Evolutionary conservation across 2,329 filamentous ascomycete genomes (phyloP), one percentile per base, ranked within the genome.

Genomic region (Scorias spongiosa): DNA sequence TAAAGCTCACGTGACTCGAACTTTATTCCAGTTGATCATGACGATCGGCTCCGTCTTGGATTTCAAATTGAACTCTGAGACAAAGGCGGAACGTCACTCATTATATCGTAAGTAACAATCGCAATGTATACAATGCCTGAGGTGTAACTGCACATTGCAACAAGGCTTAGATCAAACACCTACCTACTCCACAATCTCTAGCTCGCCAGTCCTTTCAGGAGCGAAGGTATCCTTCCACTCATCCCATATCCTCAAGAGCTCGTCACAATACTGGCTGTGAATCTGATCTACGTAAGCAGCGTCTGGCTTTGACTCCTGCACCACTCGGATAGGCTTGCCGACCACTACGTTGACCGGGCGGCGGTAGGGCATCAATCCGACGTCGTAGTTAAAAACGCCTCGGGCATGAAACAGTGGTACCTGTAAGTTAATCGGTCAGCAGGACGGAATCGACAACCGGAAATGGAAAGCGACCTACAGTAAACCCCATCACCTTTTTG

Each of bases 351-450:
- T 91, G 46, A 98, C 69, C 10, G 86, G 81, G 42, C 80, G 72
- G 10, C 91, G 78, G 62, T 95, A 96, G 0, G 91, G 91, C 84
- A 96, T 87, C 55, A 96, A 68, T 3, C 91, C 91, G 11, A 95
- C 85, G 61, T 98, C 91, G 59, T 98, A 96, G 63, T 98, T 98
- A 66, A 96, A 94, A 36, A 96, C 80, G 10, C 89, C 89, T 29
- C 88, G 70, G 2, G 87, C 88, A 61, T 93, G 87, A 54, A 95
- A 82, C 26, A 93, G 74, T 1, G 88, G 88, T 10, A 94, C 71
- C 0, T 89, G 93, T 54, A 26, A 4, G 20, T 26, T 26, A 4
- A 7, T 37, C 34, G 8, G 34, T n/a, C 12, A 37, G 8, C 34
- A 37, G 17, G 34, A 37, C 12, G 9, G 6, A n/a, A 37, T n/a